Conservation (phyloP, 1,284 basidiomycete species). For the Cutaneotrichosporon cutaneum region DNA sequence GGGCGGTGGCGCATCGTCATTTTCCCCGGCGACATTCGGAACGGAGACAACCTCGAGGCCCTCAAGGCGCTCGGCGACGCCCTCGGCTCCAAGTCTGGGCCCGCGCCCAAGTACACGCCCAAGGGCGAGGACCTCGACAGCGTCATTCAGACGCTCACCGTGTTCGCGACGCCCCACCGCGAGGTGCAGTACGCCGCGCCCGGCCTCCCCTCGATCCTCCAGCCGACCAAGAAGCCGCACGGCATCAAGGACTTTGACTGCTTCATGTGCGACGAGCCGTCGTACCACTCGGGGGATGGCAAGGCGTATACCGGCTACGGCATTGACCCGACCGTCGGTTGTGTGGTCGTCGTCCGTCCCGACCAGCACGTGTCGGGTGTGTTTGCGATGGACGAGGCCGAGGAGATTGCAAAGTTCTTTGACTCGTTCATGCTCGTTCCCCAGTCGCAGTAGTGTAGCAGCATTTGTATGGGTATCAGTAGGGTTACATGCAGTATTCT, state of each 20-base stretch:
- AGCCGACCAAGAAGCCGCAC: slow-evolving; percentile 25
- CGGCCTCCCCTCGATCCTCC: slow-evolving; percentile 22
- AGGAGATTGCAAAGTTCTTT: slow-evolving; percentile 16
- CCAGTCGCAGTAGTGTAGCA: slow-evolving; percentile 1
- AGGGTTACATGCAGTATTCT: neutral
- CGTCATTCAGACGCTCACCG: slow-evolving; percentile 28
- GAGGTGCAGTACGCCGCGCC: slow-evolving; percentile 20
- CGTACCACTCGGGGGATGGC: slow-evolving; percentile 44
- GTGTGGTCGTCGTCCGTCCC: slow-evolving; percentile 45
- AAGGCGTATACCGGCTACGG: slow-evolving; percentile 50
- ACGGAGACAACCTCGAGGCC: slow-evolving; percentile 52
- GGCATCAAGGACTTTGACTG: slow-evolving; percentile 24
- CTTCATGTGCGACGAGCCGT: slow-evolving; percentile 42
- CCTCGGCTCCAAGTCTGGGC: slow-evolving; percentile 26
- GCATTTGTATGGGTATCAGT: neutral
- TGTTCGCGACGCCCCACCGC: slow-evolving; percentile 24
- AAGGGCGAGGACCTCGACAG: slow-evolving; percentile 39
- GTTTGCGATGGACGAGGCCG: slow-evolving; percentile 13
- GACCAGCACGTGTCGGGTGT: slow-evolving; percentile 44
- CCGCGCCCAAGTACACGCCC: slow-evolving; percentile 40
- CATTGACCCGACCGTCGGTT: slow-evolving; percentile 43
- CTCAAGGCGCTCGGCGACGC: slow-evolving; percentile 54
- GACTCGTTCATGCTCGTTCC: slow-evolving; percentile 21
- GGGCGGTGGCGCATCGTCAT: slow-evolving; percentile 70
- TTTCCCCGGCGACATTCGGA: slow-evolving; percentile 62